Percentiles rank a stretch among this genome's conserved stretches.
These are phyloP conservation scores for Bimuria novae-zelandiae DNA, from an alignment of 2,329 filamentous ascomycete genomes.

Conservation along the genomic window DNA sequence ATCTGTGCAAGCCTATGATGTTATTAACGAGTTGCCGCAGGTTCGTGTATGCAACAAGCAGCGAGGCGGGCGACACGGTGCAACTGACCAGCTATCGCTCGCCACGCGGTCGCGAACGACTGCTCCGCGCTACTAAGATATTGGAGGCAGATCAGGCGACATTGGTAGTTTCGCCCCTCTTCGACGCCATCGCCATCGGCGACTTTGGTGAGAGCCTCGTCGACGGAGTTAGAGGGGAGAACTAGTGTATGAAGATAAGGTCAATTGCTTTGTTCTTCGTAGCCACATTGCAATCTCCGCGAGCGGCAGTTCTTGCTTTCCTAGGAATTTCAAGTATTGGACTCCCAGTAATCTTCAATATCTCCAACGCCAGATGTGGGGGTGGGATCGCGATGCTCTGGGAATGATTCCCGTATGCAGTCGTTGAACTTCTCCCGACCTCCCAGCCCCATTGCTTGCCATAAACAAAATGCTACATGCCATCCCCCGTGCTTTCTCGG, in stretches of 20 bases:
- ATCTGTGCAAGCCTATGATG: neutral
- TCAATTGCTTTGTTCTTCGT: too few species aligned
- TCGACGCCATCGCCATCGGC: constrained; percentile 46
- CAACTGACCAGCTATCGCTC: constrained; percentile 16
- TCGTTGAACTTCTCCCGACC: neutral
- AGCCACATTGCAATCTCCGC: too few species aligned
- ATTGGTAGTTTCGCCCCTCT: constrained; percentile 28
- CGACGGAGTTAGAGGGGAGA: too few species aligned
- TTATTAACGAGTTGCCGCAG: constrained; percentile 10
- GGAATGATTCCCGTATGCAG: neutral
- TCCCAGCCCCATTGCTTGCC: neutral
- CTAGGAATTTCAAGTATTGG: too few species aligned
- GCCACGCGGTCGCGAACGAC: constrained; percentile 13
- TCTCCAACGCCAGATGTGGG: neutral
- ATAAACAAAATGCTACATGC: neutral
- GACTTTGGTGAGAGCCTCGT: constrained; percentile 7
- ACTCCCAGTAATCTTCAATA: neutral
- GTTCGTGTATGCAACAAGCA: constrained; percentile 19
- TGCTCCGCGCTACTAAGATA: constrained; percentile 16
- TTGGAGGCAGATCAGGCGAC: constrained; percentile 29
- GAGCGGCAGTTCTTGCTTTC: too few species aligned
- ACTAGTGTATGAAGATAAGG: too few species aligned
- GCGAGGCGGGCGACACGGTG: constrained; percentile 11
- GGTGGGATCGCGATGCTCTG: neutral
- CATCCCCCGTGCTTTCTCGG: neutral